Evolutionary conservation across 179 eudicot species (phyloP), one percentile per base, ranked within the genome.

Genomic region (Spergularia azorica): DNA sequence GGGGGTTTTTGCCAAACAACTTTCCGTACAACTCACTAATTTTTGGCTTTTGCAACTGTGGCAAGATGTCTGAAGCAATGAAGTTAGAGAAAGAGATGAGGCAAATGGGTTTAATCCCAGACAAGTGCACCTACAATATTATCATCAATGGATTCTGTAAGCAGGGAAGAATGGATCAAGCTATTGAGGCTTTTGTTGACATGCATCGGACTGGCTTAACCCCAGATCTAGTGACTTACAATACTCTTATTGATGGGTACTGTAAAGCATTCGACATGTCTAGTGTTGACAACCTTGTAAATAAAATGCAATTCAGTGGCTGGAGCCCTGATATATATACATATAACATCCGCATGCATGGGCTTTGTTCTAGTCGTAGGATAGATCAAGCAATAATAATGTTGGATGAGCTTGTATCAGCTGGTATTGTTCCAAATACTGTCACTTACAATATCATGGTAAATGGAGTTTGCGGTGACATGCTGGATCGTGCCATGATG

Each of bases 391-490:
- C 97, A n/a, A 77, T 93, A 51, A 65, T 76, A 78, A 77, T 91
- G 89, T 85, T 95, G 59, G 84, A 93, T 76, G 91, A 95, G 84
- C 94, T 95, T 77, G 81, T 93, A 80, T 85, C 91, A 21, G 69
- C 88, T 55, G 97, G 97, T 71, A 76, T 90, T 72, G 89, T 88
- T 80, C 97, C 97, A 6, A 77, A 95, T 83, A 82, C 92, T 20
- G 89, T 90, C 74, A 95, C 99, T 0, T 95, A 95, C 79, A 95
- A 95, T 82, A 95, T 89, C 54, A 82, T 95, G 91, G 62, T 95
- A 80, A 93, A 86, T 82, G 95, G 91, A 46, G 83, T 87, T 80
- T 95, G 99, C 70, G 74, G 85, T 85, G 94, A 91, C 76, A 76
- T 91, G 72, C 81, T 90, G 51, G 97, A 93, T 63, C 91, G 87